Evolutionary conservation across 805 yeast genomes (phyloP), one percentile per base, ranked within the genome.

Genomic region (Phaffomyces antillensis): DNA sequence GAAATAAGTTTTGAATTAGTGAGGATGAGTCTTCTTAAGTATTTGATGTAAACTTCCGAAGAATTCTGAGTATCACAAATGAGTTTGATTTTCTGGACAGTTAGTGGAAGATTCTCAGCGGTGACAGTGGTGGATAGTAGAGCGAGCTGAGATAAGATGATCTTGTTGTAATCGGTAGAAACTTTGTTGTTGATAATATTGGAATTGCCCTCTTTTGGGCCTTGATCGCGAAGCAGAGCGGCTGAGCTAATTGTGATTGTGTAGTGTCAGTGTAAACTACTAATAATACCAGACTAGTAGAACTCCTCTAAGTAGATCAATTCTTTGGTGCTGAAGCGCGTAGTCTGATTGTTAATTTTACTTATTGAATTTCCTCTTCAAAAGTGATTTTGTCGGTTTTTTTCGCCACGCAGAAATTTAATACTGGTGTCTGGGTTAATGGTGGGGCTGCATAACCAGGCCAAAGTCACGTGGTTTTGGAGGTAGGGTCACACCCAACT

Each of bases 111-210:
- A 59, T 71, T 73, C 20, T 62, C 61, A 23, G 62, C 61, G 30
- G 67, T 59, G 49, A 73, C 62, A 20, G 76, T 70, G 34, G 75
- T 64, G 41, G 74, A 63, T 40, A 80, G 62, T 40, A 81, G 67
- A 17, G 76, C 68, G 36, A 82, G 56, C 61, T 82, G 87, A 32
- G 79, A 72, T 46, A 71, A 56, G 38, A 72, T 62, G 42, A 76
- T 74, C 55, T 55, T 58, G 30, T 43, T 47, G 44, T 50, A 45
- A 38, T 37, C 20, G 23, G 20, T 34, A 13, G 36, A 17, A 16
- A 18, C 17, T 18, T 34, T 34, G 15, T 18, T 34, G 36, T 34
- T 34, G 23, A 17, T 34, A 18, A 16, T 34, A 32, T 40, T 28
- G 25, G 32, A 32, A 15, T 32, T 25, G 45, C 46, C 49, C 49